Conservation (phyloP, 1,139 yeast genomes). For the Schwanniomyces etchellsii region DNA sequence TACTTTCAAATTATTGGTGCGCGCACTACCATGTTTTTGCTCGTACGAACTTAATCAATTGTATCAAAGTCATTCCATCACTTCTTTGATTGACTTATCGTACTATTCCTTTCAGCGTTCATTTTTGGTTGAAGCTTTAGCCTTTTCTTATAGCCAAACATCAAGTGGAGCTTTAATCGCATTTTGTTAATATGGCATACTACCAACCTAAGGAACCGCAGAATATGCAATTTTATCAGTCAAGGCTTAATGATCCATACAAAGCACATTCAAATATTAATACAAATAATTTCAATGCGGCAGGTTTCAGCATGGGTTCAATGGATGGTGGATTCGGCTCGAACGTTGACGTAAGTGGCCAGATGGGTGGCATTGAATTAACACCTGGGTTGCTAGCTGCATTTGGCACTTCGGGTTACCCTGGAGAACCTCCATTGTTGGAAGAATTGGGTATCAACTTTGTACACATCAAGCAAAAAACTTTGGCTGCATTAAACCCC, state of each 20-base stretch:
- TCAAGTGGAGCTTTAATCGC: too few relatives aligned
- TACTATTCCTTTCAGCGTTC: too few relatives aligned
- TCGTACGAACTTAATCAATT: too few relatives aligned
- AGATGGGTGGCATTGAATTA: slow-evolving; percentile 51
- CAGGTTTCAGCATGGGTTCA: slow-evolving; percentile 21
- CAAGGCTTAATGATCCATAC: slow-evolving; percentile 29
- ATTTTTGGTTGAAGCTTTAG: too few relatives aligned
- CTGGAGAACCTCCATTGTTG: slow-evolving; percentile 87
- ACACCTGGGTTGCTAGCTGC: slow-evolving; percentile 84
- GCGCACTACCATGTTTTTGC: too few relatives aligned
- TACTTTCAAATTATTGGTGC: too few relatives aligned
- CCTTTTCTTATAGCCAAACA: too few relatives aligned
- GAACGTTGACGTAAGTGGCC: slow-evolving; percentile 40
- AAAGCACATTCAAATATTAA: slow-evolving; percentile 15
- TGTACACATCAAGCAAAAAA: slow-evolving; percentile 77
- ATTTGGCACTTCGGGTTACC: slow-evolving; percentile 87
- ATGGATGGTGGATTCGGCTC: slow-evolving; percentile 37
- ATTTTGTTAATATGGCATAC: too few relatives aligned
- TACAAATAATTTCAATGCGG: slow-evolving; percentile 6
- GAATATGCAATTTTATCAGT: slow-evolving; percentile 43
- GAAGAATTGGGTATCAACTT: slow-evolving; percentile 95
- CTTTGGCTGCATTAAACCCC: slow-evolving; percentile 82
- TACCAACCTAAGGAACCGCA: slow-evolving; percentile 36
- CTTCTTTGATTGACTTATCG: too few relatives aligned
- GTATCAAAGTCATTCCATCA: too few relatives aligned